Evolutionary conservation across 2,329 filamentous ascomycete species (phyloP).

Genomic region (Tolypocladium pustulatum): DNA sequence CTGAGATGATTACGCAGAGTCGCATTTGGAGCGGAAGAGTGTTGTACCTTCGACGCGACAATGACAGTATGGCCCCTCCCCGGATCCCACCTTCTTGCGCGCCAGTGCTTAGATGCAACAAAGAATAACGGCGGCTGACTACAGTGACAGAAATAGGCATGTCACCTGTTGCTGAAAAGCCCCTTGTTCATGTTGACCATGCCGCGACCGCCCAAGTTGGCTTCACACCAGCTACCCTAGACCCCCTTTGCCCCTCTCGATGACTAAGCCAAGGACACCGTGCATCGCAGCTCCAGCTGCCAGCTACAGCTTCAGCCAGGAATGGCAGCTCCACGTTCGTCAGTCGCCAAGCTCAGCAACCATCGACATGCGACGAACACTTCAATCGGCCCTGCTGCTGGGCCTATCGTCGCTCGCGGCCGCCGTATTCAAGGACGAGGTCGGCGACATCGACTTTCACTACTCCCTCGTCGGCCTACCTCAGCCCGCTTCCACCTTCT

Average conservation of each 20-base stretch:
- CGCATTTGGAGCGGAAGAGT: neutral
- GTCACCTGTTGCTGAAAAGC: neutral
- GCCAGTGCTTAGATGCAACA: neutral
- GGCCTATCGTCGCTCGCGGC: conserved; percentile 30
- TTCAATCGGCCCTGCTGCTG: conserved; percentile 25
- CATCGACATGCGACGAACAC: conserved; percentile 23
- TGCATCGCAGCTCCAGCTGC: neutral
- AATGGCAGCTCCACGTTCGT: neutral
- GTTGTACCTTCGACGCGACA: too few relatives aligned
- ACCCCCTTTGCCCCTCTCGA: neutral
- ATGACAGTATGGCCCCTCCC: too few relatives aligned
- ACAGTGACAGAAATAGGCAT: neutral
- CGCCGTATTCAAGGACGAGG: conserved; percentile 83
- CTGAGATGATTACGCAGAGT: neutral
- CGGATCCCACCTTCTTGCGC: neutral
- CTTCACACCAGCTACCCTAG: neutral
- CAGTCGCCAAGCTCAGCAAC: neutral
- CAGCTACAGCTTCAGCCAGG: neutral
- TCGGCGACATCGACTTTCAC: conserved; percentile 87
- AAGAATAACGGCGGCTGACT: too few relatives aligned
- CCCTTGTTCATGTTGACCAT: neutral
- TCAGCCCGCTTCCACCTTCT: conserved; percentile 78
- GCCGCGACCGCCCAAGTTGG: neutral
- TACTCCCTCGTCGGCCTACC: conserved; percentile 79
- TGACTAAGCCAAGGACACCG: neutral